These are phyloP conservation scores for Herpotrichia juniperi DNA, from an alignment of 2,329 filamentous ascomycete species.

Conservation along the genomic window DNA sequence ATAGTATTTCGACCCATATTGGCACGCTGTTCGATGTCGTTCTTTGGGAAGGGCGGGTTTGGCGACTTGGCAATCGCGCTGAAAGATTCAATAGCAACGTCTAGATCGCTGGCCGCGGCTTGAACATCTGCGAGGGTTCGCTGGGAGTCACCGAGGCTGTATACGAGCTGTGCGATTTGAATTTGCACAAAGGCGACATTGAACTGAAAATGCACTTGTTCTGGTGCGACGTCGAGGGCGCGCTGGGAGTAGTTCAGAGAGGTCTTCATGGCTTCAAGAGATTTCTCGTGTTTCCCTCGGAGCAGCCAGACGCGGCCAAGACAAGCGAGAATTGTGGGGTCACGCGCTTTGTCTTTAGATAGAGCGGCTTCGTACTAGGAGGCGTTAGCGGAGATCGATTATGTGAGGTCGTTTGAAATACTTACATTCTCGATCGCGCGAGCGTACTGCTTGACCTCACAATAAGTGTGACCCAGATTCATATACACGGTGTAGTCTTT, in stretches of 20 bases:
- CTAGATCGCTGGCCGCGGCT: constrained; percentile 78
- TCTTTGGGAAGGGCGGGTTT: constrained; percentile 83
- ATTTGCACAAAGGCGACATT: constrained; percentile 98
- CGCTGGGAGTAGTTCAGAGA: constrained; percentile 68
- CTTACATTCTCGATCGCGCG: constrained; percentile 83
- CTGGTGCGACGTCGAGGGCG: constrained; percentile 78
- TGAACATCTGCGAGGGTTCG: constrained; percentile 82
- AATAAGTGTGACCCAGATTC: constrained; percentile 92
- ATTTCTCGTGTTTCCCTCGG: constrained; percentile 74
- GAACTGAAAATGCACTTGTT: constrained; percentile 92
- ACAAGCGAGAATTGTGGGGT: constrained; percentile 81
- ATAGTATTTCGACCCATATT: constrained; percentile 98
- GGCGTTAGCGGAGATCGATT: constrained; percentile 15
- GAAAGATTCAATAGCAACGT: constrained; percentile 79
- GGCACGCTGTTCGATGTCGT: constrained; percentile 90
- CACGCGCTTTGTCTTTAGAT: constrained; percentile 77
- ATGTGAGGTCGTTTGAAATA: constrained; percentile 8
- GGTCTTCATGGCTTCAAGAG: constrained; percentile 66
- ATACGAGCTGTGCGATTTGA: constrained; percentile 83
- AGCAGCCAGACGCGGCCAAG: constrained; percentile 87
- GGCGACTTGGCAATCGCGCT: constrained; percentile 65
- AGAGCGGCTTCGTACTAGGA: constrained; percentile 81
- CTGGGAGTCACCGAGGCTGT: constrained; percentile 74
- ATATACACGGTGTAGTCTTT: constrained; percentile 87
- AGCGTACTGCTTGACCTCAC: constrained; percentile 85